A percentile compares a stretch with the other conserved stretches of the same genome.
These are phyloP conservation scores for Tulasnella sp. DNA, from an alignment of 768 basidiomycete genomes.

Conservation along the genomic window DNA sequence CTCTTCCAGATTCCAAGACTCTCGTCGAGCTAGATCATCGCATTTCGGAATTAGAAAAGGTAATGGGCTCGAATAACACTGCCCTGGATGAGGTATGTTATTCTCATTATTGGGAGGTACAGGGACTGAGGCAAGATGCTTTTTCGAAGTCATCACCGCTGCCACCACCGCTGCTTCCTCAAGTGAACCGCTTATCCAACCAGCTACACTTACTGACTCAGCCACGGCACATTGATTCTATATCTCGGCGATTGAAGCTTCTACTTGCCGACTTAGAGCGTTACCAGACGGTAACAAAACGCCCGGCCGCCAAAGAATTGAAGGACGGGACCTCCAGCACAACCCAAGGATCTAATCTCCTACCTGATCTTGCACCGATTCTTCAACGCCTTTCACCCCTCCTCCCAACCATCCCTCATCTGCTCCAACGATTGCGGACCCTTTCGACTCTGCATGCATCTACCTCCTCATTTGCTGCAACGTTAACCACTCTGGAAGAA, in stretches of 20 bases:
- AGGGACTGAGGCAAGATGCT: background rate
- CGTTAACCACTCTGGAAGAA: conserved; percentile 49
- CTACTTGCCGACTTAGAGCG: conserved; percentile 88
- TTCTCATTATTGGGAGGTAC: background rate
- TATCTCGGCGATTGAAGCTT: conserved; percentile 85
- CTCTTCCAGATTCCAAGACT: conserved; percentile 30
- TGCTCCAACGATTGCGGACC: conserved; percentile 77
- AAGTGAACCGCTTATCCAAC: conserved; percentile 67
- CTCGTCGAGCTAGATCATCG: conserved; percentile 71
- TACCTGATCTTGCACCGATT: conserved; percentile 26
- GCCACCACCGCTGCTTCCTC: conserved; percentile 68
- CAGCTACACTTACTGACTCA: conserved; percentile 84
- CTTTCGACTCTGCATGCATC: conserved; percentile 70
- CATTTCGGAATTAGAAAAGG: conserved; percentile 67
- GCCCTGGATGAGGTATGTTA: conserved; percentile 65
- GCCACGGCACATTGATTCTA: conserved; percentile 90
- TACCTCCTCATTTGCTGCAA: conserved; percentile 62
- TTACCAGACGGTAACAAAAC: conserved; percentile 30
- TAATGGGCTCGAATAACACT: conserved; percentile 71
- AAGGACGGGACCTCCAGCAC: background rate
- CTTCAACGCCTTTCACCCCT: conserved; percentile 32
- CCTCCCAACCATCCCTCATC: conserved; percentile 46
- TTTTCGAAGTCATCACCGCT: conserved; percentile 49
- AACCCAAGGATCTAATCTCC: conserved; percentile 18
- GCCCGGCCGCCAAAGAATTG: background rate